These are phyloP conservation scores for Phytophthora multivora DNA, from an alignment of 352 stramenopile genomes.

Conservation along the genomic window DNA sequence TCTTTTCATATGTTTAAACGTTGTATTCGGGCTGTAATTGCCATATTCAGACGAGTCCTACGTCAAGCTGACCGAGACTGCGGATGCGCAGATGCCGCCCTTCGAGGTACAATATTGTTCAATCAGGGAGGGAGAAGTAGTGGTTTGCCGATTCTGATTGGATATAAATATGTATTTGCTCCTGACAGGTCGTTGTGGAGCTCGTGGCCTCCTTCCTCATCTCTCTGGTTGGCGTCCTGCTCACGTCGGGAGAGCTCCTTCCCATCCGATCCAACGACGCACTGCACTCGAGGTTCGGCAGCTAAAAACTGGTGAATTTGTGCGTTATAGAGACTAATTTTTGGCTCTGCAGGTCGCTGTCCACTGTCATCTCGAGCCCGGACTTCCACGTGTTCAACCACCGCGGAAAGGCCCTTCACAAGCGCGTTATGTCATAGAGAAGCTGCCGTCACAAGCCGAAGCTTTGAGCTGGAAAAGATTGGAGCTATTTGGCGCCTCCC, in stretches of 20 bases:
- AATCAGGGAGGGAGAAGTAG: background rate
- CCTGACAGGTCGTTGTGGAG: slow-evolving; percentile 66
- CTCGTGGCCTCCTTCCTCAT: slow-evolving; percentile 72
- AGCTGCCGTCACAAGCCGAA: background rate
- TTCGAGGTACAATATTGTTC: slow-evolving; percentile 46
- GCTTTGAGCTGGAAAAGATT: background rate
- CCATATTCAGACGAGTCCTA: slow-evolving; percentile 71
- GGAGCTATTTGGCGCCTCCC: background rate
- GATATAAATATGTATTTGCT: slow-evolving; percentile 5
- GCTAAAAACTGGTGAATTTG: background rate
- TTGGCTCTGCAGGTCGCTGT: slow-evolving; percentile 53
- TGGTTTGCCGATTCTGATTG: background rate
- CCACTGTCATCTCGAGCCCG: slow-evolving; percentile 63
- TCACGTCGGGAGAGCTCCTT: slow-evolving; percentile 70
- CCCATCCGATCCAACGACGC: slow-evolving; percentile 75
- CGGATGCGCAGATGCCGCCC: slow-evolving; percentile 69
- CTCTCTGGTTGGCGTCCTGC: slow-evolving; percentile 68
- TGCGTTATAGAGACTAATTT: slow-evolving; percentile 4
- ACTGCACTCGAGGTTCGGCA: slow-evolving; percentile 61
- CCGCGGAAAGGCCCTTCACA: slow-evolving; percentile 75
- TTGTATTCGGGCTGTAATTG: slow-evolving; percentile 1
- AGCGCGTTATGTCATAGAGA: slow-evolving; percentile 53
- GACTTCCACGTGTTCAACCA: slow-evolving; percentile 89
- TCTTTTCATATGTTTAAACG: slow-evolving; percentile 1
- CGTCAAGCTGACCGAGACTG: slow-evolving; percentile 73